Evolutionary conservation across 2,329 filamentous ascomycete species (phyloP).

Genomic region (Pestalotiopsis sp.): DNA sequence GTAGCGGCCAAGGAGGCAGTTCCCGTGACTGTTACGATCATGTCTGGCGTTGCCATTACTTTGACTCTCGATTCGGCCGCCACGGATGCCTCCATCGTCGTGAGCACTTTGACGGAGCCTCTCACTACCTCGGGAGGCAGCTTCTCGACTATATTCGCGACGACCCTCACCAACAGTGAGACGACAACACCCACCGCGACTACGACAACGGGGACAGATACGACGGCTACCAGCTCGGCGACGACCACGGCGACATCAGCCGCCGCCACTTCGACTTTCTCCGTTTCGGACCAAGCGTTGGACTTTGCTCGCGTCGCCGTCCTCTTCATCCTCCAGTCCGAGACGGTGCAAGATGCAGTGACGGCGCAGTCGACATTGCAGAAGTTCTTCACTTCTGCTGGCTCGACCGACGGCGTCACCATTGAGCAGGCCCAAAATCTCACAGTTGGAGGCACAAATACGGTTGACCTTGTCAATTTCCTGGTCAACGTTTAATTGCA

Average conservation of each 20-base stretch:
- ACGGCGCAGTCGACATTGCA: constrained; percentile 58
- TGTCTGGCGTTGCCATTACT: constrained; percentile 35
- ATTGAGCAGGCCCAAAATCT: constrained; percentile 42
- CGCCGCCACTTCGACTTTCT: constrained; percentile 41
- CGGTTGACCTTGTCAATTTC: constrained; percentile 53
- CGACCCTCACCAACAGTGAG: constrained; percentile 2
- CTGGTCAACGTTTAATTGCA: constrained; percentile 35
- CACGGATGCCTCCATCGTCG: constrained; percentile 17
- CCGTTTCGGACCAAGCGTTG: constrained; percentile 55
- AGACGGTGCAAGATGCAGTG: constrained; percentile 52
- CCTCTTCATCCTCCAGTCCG: constrained; percentile 62
- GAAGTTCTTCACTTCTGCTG: constrained; percentile 51
- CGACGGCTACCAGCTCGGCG: constrained; percentile 25
- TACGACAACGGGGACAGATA: constrained; percentile 23
- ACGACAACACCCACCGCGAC: constrained; percentile 21
- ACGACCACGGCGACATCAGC: constrained; percentile 21
- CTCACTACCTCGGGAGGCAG: constrained; percentile 19
- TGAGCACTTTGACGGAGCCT: constrained; percentile 20
- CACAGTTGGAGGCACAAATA: constrained; percentile 45
- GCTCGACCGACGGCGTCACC: constrained; percentile 29
- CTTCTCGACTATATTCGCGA: constrained; percentile 18
- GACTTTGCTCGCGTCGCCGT: constrained; percentile 68
- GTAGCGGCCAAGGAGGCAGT: constrained; percentile 23
- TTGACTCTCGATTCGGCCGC: constrained; percentile 28
- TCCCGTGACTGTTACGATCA: constrained; percentile 36